These are phyloP conservation scores for Globisporangium nodosum DNA, from an alignment of 352 stramenopile species.

Conservation along the genomic window DNA sequence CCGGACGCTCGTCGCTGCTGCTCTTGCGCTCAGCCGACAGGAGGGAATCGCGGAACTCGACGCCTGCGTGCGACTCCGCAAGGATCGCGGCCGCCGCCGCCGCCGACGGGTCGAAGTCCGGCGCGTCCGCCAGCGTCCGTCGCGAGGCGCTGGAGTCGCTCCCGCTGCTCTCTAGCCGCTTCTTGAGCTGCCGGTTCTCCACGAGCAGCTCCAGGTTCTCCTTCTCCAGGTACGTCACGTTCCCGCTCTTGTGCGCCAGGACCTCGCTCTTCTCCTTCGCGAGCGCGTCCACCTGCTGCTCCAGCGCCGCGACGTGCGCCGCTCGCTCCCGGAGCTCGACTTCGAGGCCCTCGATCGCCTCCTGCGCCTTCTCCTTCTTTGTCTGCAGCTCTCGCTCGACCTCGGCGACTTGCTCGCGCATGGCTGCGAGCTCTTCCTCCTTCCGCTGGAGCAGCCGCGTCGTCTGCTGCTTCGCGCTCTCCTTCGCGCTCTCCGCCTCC, in stretches of 20 bases:
- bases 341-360: slow-evolving; percentile 50
- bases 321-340: slow-evolving; percentile 40
- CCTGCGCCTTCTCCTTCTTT: slow-evolving; percentile 34
- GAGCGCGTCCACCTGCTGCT: slow-evolving; percentile 24
- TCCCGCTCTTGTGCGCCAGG: slow-evolving; percentile 28
- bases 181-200: slow-evolving; percentile 53
- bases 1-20: background rate
- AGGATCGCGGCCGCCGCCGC: slow-evolving; percentile 17
- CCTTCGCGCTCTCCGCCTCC: background rate
- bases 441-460: slow-evolving; percentile 16
- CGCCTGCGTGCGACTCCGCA: background rate
- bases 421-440: slow-evolving; percentile 32
- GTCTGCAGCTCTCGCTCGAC: slow-evolving; percentile 13
- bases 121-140: slow-evolving; percentile 8
- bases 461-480: slow-evolving; percentile 17
- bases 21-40: no score
- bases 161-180: slow-evolving; percentile 25
- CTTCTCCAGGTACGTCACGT: slow-evolving; percentile 57
- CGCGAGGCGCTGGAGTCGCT: background rate
- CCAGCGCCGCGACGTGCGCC: slow-evolving; percentile 32
- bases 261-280: slow-evolving; percentile 20
- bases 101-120: slow-evolving; percentile 22
- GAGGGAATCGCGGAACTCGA: no score
- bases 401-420: slow-evolving; percentile 38
- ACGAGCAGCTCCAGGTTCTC: slow-evolving; percentile 63